Evolutionary conservation across 2,329 filamentous ascomycete species (phyloP), one percentile per base, ranked within the genome.

Genomic region (Aspergillus aculeatus): DNA sequence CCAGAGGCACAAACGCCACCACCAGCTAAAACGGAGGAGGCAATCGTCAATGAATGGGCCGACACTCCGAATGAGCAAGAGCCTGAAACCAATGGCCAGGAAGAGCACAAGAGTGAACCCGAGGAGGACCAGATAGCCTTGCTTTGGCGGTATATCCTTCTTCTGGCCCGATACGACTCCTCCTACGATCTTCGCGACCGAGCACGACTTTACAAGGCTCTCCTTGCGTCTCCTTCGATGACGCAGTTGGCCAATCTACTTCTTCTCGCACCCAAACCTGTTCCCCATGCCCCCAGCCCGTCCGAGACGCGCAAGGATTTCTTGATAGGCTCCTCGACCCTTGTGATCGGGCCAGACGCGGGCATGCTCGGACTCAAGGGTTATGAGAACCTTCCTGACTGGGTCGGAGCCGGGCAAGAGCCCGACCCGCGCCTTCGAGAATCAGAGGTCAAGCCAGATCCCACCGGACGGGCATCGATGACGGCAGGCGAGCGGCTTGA

Each of bases 111-210:
- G 50, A 70, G 65, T 24, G 62, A 67, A 41, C 59, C 66, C 23
- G 66, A 69, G 57, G 73, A 78, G 41, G 81, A 96, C 67, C 86
- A 89, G 0, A 88, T 96, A 55, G 85, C 86, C 31, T 82, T 87
- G 2, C 81, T 99, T 1, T 99, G 92, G 88, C 85, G 89, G 31
- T 96, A 99, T 69, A 86, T 91, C 23, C 82, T 96, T 29, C 84
- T 94, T 1, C 85, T 99, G 1, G 91, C 91, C 32, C 87, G 95
- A 62, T 99, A 98, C 75, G 95, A 98, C 69, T 91, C 89, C 0
- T 97, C 93, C 0, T 99, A 96, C 75, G 93, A 98, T 71, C 86
- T 99, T 3, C 91, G 95, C 64, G 95, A 98, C 73, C 89, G 95
- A 24, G 88, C 93, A 2, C 87, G 95, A 32, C 84, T 97, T 62